These are phyloP conservation scores for Jamesozyma lodderae DNA, from an alignment of 805 yeast species.

Conservation along the genomic window DNA sequence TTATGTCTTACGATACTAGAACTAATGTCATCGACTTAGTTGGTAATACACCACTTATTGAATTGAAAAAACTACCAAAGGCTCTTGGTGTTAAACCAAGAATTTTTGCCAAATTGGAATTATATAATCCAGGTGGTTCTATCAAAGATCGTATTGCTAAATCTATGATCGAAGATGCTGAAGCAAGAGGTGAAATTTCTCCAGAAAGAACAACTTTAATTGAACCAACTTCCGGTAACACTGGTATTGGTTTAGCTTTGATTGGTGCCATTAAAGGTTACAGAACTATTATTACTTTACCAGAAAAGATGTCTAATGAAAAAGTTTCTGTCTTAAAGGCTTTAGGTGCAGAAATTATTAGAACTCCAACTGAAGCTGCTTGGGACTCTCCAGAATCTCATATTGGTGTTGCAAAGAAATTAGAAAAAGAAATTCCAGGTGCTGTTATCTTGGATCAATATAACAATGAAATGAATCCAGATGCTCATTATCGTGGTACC, in stretches of 20 bases:
- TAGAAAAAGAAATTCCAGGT: slow-evolving; percentile 76
- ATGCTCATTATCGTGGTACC: slow-evolving; percentile 77
- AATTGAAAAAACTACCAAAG: slow-evolving; percentile 67
- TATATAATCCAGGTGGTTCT: slow-evolving; percentile 84
- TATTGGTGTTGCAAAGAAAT: slow-evolving; percentile 75
- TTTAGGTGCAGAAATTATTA: slow-evolving; percentile 79
- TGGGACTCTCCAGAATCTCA: slow-evolving; percentile 90
- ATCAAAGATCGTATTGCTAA: slow-evolving; percentile 84
- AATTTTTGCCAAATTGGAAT: slow-evolving; percentile 66
- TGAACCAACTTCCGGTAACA: slow-evolving; percentile 87
- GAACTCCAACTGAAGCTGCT: slow-evolving; percentile 89
- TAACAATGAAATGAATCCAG: slow-evolving; percentile 67
- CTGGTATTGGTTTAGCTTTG: slow-evolving; percentile 83
- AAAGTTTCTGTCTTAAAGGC: slow-evolving; percentile 83
- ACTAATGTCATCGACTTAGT: slow-evolving; percentile 59
- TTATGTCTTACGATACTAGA: slow-evolving; percentile 19
- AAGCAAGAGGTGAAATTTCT: slow-evolving; percentile 62
- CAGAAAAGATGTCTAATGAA: slow-evolving; percentile 88
- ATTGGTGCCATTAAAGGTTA: slow-evolving; percentile 84
- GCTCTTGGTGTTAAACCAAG: slow-evolving; percentile 64
- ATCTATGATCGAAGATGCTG: slow-evolving; percentile 82
- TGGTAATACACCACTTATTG: slow-evolving; percentile 78
- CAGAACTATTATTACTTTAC: slow-evolving; percentile 77
- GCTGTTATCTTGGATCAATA: slow-evolving; percentile 81
- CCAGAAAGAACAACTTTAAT: slow-evolving; percentile 74